These are phyloP conservation scores for Phellinidium pouzarii DNA, from an alignment of 1,284 basidiomycete genomes.

Conservation along the genomic window DNA sequence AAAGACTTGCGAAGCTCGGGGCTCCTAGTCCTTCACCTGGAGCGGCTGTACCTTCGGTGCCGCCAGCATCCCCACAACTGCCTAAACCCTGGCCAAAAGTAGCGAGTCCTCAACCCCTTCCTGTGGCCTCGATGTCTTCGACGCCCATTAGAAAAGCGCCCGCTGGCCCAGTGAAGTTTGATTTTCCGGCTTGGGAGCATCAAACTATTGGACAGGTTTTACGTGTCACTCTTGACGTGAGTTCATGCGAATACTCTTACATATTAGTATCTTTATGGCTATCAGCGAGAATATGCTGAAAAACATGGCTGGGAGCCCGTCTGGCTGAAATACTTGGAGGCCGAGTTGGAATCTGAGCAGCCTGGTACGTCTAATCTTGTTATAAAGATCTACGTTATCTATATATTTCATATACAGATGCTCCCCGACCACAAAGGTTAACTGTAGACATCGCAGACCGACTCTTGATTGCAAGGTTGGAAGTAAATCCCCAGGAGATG, in stretches of 20 bases:
- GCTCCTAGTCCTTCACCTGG: conserved; percentile 32
- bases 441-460: conserved; percentile 64
- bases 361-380: conserved; percentile 37
- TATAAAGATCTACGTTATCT: background rate
- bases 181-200: conserved; percentile 67
- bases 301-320: conserved; percentile 64
- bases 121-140: conserved; percentile 21
- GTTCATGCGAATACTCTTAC: conserved; percentile 24
- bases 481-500: conserved; percentile 70
- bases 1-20: conserved; percentile 78
- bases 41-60: conserved; percentile 27
- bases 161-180: conserved; percentile 38
- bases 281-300: conserved; percentile 66
- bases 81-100: conserved; percentile 28
- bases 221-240: conserved; percentile 75
- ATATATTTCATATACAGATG: conserved; percentile 12
- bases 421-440: conserved; percentile 33
- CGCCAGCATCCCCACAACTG: conserved; percentile 27
- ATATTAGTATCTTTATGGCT: background rate
- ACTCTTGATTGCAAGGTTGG: conserved; percentile 82
- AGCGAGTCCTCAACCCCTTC: conserved; percentile 17
- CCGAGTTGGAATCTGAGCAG: conserved; percentile 68
- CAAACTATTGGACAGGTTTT: conserved; percentile 63
- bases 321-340: conserved; percentile 76
- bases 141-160: conserved; percentile 37